Evolutionary conservation across 2,329 filamentous ascomycete genomes (phyloP), one percentile per base, ranked within the genome.

Genomic region (Colletotrichum aenigma): DNA sequence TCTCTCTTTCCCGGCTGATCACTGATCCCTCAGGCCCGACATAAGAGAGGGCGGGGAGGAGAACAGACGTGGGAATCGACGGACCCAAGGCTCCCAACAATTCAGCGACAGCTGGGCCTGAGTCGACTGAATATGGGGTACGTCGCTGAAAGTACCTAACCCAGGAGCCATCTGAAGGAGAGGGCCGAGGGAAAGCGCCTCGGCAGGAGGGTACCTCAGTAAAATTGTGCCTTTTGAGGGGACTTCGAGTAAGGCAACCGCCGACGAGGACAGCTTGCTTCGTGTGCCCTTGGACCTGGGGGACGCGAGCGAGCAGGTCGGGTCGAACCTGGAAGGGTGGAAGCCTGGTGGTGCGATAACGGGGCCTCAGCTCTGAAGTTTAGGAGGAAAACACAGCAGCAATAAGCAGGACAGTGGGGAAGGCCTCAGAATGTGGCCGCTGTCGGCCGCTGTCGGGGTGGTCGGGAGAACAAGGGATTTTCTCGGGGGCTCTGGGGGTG

Each of bases 261-360:
- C 43, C n/a, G 43, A 48, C 58, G 30, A 61, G 30, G 30, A 61
- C 28, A 32, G n/a, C 28, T 34, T 21, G 58, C 18, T n/a, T 32
- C 8, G 26, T 61, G 58, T 61, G 28, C 28, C n/a, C 58, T 24
- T 5, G 18, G 58, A 30, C 43, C 28, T 32, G 7, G 30, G 26
- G 38, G 18, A 6, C n/a, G 34, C 24, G 32, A 26, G 6, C 66
- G 32, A 26, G 56, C 66, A 68, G 13, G 26, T 21, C 43, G 26
- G 30, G 30, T 32, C 58, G 10, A n/a, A n/a, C n/a, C n/a, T n/a
- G n/a, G n/a, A 21, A 32, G 38, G 16, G 30, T 34, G n/a, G 62
- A 21, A 55, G 16, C 55, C 36, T 30, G 43, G 15, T 34, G 61
- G 61, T 73, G 73, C 73, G 73, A 75, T 75, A 75, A 75, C 73